Base-by-base conservation (phyloP, 176 grass and related monocot species). In the Triticum aestivum region DNA sequence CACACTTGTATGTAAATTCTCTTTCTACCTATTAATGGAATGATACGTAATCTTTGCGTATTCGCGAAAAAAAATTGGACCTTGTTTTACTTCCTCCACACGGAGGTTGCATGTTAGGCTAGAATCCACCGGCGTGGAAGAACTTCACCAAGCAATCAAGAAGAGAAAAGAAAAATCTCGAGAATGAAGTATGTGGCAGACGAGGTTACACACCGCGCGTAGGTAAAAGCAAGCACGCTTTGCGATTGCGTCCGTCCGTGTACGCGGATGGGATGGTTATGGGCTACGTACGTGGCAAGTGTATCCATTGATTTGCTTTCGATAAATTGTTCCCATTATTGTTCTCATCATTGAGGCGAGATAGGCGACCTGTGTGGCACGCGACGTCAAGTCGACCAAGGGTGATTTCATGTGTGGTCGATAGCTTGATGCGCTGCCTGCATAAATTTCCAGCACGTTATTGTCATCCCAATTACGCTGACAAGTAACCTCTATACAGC, bases 191-290 rank as follows among this genome's bases (percentile, higher is more conserved):
- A 49, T 39, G 29, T 77, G 85, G 82, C 52, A 39, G 17, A 39
- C 69, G 39, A 7, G 81, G 51, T 49, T 62, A 51, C 89, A 85
- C 89, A 69, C 62, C 49, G 49, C 62, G 38, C 67, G 1, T 70
- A 61, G 37, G 35, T 12, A 41, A 5, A 23, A 59, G 54, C 15
- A 64, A 47, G 30, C 81, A 30, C 58, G 34, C 33, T 27, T 26
- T 2, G 34, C 44, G 8, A 42, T 61, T 4, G 38, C 21, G 32
- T 65, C 8, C 70, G 21, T 24, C 8, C 70, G 21, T 24, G 38
- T 44, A 49, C 39, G 32, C 26, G 5, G 35, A 11, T 24, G 8
- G 63, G 5, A 58, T 44, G 21, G 7, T 7, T 9, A 58, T 12
- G 30, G 70, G 71, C 23, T 8, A 62, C 61, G 61, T 62, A 62